phyloP scores from a whole-genome alignment of 257 asterid genomes.

The Marsdenia floribunda region DNA sequence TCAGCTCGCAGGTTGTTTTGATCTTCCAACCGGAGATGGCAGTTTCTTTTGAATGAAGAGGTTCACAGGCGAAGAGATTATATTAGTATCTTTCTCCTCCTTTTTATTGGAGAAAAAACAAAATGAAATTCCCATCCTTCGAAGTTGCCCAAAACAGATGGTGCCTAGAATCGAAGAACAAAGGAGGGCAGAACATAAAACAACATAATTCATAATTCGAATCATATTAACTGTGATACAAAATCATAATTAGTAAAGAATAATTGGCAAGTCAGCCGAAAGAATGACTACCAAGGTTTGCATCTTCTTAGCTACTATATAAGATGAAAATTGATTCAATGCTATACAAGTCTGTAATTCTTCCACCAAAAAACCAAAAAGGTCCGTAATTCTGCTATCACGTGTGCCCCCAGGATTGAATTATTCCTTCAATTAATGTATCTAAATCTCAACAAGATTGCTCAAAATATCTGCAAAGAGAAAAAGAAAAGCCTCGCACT shows the following conservation, averaged over 20 bases:
- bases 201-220: not conserved
- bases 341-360: not conserved
- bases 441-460: conserved; percentile 7
- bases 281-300: not conserved
- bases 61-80: too few species aligned
- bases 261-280: not conserved
- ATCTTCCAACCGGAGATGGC: too few species aligned
- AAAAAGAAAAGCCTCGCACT: not conserved
- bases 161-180: not conserved
- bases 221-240: not conserved
- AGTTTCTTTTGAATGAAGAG: too few species aligned
- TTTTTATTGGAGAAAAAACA: too few species aligned
- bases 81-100: not conserved
- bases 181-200: not conserved
- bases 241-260: not conserved
- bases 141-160: not conserved
- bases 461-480: not conserved
- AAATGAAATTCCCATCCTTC: not conserved
- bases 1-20: too few species aligned
- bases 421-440: conserved; percentile 9
- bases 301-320: not conserved
- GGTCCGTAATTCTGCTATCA: not conserved
- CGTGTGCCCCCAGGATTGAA: not conserved
- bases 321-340: not conserved
- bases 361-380: too few species aligned